These are phyloP conservation scores for Pichia sporocuriosa DNA, from an alignment of 805 yeast genomes.

Conservation along the genomic window DNA sequence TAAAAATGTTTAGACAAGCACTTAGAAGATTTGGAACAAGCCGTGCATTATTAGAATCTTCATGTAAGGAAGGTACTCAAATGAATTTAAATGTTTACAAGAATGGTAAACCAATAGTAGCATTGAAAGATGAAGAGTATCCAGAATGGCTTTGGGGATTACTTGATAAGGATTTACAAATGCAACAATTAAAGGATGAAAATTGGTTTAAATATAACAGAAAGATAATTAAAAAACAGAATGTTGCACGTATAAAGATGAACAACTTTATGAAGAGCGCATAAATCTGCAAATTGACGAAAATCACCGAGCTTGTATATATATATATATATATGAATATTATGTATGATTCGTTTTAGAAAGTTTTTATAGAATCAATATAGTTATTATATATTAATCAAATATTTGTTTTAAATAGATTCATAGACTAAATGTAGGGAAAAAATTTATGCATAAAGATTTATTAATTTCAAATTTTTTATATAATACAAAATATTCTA, in stretches of 20 bases:
- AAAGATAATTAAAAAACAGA: constrained; percentile 60
- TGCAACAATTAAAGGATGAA: constrained; percentile 42
- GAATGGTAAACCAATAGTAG: constrained; percentile 81
- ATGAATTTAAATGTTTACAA: constrained; percentile 69
- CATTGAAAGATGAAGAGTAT: constrained; percentile 79
- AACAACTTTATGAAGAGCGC: constrained; percentile 78
- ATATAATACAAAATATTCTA: no score
- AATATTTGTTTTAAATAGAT: no score
- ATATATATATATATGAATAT: constrained; percentile 1
- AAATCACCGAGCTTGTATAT: no score
- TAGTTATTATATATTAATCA: no score
- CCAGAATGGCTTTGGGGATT: constrained; percentile 94
- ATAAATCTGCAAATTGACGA: no score
- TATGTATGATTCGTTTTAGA: no score
- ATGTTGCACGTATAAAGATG: constrained; percentile 64
- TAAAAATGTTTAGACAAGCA: constrained; percentile 4
- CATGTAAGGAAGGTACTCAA: constrained; percentile 66
- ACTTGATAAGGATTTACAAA: constrained; percentile 60
- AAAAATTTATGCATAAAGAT: no score
- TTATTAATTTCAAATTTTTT: no score
- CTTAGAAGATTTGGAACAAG: constrained; percentile 20
- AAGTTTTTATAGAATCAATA: no score
- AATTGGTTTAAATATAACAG: constrained; percentile 64
- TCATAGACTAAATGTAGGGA: no score
- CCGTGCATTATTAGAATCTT: constrained; percentile 30